phyloP scores from a whole-genome alignment of 225 moss, liverwort and hornwort species.

The Bryum argenteum region DNA sequence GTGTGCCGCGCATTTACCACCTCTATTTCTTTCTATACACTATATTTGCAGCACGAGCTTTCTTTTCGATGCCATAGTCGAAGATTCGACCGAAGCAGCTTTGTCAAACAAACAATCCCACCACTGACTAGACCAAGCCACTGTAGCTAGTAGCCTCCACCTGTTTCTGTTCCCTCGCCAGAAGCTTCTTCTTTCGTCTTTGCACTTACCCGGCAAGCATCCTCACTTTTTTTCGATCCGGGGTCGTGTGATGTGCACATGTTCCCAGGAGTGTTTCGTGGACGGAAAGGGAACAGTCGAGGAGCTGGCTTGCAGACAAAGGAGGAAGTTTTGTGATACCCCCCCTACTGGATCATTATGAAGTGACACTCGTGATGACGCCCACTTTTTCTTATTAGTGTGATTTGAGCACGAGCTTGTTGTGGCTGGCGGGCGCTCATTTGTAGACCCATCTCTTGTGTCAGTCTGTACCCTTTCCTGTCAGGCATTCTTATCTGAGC shows the following conservation, averaged over 20 bases:
- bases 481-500: constrained; percentile 10
- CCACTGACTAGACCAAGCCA: no score
- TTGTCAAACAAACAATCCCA: background rate
- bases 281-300: background rate
- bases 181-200: background rate
- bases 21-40: background rate
- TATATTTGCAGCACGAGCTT: background rate
- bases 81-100: background rate
- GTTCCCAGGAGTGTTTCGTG: constrained; percentile 17
- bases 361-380: constrained; percentile 16
- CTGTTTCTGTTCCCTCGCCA: background rate
- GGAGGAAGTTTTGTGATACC: background rate
- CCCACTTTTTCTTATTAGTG: background rate
- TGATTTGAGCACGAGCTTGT: constrained; percentile 19
- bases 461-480: background rate
- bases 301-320: constrained; percentile 16
- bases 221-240: background rate
- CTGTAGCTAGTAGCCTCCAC: no score
- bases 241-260: constrained; percentile 14
- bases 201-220: background rate
- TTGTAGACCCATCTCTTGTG: background rate
- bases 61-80: background rate
- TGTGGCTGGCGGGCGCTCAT: background rate
- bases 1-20: background rate
- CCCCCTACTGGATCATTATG: constrained; percentile 13